These are phyloP conservation scores for Nannizziopsis barbatae DNA, from an alignment of 2,329 filamentous ascomycete species.

Conservation along the genomic window DNA sequence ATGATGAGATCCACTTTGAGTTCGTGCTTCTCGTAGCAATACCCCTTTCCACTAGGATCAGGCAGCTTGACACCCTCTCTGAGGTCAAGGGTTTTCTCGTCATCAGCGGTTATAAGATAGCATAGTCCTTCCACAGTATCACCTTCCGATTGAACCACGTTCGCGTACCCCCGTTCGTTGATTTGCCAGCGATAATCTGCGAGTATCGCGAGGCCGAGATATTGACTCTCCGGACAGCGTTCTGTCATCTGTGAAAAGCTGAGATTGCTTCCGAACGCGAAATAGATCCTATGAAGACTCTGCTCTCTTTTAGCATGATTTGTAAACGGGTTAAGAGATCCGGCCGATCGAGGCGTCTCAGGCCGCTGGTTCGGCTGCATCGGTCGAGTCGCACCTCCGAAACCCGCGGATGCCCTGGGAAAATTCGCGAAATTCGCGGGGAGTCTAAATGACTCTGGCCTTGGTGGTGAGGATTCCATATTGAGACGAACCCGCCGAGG, in stretches of 20 bases:
- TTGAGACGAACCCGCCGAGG: too few species aligned
- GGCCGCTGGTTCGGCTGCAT: too few species aligned
- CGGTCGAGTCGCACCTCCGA: too few species aligned
- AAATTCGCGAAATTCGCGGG: too few species aligned
- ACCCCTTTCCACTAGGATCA: too few species aligned
- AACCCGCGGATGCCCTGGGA: too few species aligned
- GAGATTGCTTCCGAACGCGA: slow-evolving; percentile 3
- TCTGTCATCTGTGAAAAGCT: not conserved
- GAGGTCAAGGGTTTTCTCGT: not conserved
- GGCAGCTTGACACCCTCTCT: not conserved
- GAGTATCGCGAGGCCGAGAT: not conserved
- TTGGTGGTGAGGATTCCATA: too few species aligned
- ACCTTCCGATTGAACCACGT: not conserved
- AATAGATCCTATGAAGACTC: not conserved
- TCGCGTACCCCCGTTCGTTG: slow-evolving; percentile 3
- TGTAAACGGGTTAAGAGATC: too few species aligned
- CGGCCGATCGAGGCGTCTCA: too few species aligned
- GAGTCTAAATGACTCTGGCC: too few species aligned
- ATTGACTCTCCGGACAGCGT: not conserved
- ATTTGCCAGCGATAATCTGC: slow-evolving; percentile 1
- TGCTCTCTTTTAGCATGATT: too few species aligned
- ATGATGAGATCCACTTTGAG: not conserved
- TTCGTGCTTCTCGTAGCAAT: slow-evolving; percentile 2
- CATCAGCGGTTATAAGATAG: not conserved
- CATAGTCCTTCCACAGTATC: not conserved